These are phyloP conservation scores for Atkinsonella texensis DNA, from an alignment of 2,329 filamentous ascomycete species.

Conservation along the genomic window DNA sequence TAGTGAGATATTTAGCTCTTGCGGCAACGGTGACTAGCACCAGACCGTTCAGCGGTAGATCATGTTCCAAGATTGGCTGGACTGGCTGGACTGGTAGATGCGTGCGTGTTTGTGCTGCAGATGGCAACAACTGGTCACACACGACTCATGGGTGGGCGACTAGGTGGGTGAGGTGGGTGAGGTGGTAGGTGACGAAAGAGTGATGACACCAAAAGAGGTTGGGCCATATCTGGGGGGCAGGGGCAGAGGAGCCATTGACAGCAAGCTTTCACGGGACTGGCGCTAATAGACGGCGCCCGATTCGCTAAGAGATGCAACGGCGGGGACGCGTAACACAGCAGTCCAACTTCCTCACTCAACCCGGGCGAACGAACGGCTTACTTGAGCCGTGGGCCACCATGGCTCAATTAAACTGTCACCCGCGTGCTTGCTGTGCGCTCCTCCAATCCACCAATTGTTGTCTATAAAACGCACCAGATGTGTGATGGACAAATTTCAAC, in stretches of 20 bases:
- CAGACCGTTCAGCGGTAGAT: constrained; percentile 30
- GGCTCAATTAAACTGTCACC: no score
- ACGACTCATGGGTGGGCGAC: no score
- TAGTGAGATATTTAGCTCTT: constrained; percentile 2
- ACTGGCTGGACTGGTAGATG: constrained; percentile 13
- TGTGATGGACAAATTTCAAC: no score
- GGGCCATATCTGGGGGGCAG: background rate
- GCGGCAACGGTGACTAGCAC: constrained; percentile 10
- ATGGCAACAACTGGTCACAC: constrained; percentile 16
- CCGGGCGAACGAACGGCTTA: no score
- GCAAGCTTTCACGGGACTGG: constrained; percentile 5
- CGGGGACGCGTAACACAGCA: background rate
- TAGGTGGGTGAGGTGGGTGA: constrained; percentile 10
- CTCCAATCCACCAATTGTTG: background rate
- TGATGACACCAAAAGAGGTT: background rate
- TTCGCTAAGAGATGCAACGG: constrained; percentile 6
- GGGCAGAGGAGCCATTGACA: background rate
- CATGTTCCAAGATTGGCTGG: constrained; percentile 43
- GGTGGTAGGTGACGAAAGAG: constrained; percentile 4
- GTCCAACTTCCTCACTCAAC: no score
- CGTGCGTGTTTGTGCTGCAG: constrained; percentile 11
- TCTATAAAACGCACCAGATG: background rate
- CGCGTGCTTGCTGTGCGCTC: no score
- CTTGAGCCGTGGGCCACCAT: no score
- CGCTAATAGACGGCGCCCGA: constrained; percentile 10